Conservation (phyloP, 176 grass and related monocot species). For the Carex myosuroides region DNA sequence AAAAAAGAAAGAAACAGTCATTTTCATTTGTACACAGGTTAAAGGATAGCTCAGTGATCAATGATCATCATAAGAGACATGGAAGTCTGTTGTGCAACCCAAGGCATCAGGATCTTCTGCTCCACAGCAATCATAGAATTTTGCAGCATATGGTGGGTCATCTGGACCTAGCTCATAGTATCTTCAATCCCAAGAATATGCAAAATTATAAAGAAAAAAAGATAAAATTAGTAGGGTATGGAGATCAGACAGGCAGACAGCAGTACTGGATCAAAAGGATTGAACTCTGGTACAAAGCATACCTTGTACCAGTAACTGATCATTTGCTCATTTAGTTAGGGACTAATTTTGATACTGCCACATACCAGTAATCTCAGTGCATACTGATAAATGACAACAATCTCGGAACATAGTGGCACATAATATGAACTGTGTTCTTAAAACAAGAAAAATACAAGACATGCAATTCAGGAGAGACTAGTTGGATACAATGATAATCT, state of each 20-base stretch:
- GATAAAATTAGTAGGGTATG: neutral
- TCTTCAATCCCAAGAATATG: slow-evolving; percentile 15
- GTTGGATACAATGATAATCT: too few species aligned
- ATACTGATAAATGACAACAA: neutral
- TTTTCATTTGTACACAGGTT: neutral
- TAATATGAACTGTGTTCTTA: neutral
- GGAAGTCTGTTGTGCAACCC: slow-evolving; percentile 53
- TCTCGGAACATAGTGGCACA: neutral
- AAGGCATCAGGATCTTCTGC: slow-evolving; percentile 67
- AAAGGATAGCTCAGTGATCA: slow-evolving; percentile 1
- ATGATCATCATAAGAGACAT: slow-evolving; percentile 67
- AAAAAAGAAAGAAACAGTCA: neutral
- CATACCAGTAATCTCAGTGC: neutral
- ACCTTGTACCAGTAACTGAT: neutral
- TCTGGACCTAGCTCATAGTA: slow-evolving; percentile 71
- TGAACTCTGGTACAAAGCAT: neutral
- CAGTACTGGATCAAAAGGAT: neutral
- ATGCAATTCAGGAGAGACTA: too few species aligned
- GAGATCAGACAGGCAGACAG: too few species aligned
- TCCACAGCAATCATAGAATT: slow-evolving; percentile 83
- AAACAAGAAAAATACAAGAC: neutral
- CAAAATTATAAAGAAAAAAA: neutral
- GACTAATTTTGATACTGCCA: neutral
- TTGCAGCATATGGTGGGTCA: slow-evolving; percentile 77
- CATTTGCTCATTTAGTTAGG: neutral